Evolutionary conservation across 2,329 filamentous ascomycete species (phyloP).

Genomic region (Harringtonia lauricola): DNA sequence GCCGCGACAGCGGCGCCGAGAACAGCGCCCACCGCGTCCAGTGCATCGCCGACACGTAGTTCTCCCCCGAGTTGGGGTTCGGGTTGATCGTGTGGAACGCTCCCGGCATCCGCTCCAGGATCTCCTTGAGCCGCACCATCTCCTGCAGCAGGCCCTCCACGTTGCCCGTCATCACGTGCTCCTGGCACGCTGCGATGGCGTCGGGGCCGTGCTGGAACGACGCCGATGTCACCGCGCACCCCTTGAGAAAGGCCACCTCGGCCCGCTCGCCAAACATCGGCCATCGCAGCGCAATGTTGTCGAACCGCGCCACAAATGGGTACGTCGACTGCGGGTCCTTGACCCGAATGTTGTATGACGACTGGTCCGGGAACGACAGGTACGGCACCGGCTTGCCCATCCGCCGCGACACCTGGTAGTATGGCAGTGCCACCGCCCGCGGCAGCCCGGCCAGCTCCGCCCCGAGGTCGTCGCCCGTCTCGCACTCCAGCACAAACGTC

Average conservation of each 20-base stretch:
- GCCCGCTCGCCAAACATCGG: conserved; percentile 40
- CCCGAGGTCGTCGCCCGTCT: conserved; percentile 38
- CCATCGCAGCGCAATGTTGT: conserved; percentile 43
- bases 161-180: conserved; percentile 41
- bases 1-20: conserved; percentile 35
- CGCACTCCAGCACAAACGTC: conserved; percentile 24
- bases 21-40: conserved; percentile 42
- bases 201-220: conserved; percentile 40
- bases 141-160: conserved; percentile 37
- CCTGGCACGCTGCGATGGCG: conserved; percentile 40
- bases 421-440: conserved; percentile 34
- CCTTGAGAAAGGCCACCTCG: conserved; percentile 40
- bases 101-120: conserved; percentile 40
- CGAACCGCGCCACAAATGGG: conserved; percentile 39
- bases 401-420: conserved; percentile 36
- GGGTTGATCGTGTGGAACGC: conserved; percentile 43
- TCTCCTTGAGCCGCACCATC: conserved; percentile 39
- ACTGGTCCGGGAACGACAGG: conserved; percentile 40
- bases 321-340: conserved; percentile 34
- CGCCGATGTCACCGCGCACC: conserved; percentile 34
- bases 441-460: conserved; percentile 39
- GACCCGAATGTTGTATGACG: conserved; percentile 40
- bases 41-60: conserved; percentile 34
- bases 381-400: conserved; percentile 42
- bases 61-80: conserved; percentile 39